Conservation (phyloP, 202 grass and related monocot genomes). For the Eragrostis tef region DNA sequence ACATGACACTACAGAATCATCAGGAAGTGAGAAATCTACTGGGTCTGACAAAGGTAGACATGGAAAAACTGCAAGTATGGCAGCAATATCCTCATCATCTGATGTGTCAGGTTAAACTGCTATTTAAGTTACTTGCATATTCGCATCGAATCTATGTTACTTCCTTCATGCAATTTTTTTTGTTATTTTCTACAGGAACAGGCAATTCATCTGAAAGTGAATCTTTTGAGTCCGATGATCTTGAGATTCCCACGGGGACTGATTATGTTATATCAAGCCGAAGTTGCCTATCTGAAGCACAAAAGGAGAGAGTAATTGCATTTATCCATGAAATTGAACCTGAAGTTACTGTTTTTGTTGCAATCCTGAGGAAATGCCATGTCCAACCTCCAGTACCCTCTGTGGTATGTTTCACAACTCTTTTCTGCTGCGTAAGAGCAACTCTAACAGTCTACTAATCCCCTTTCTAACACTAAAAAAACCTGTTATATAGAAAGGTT, state of each 20-base stretch:
- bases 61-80: not conserved
- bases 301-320: slow-evolving; percentile 30
- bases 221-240: slow-evolving; percentile 21
- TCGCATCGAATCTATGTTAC: not conserved
- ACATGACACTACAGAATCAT: slow-evolving; percentile 7
- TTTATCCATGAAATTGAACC: slow-evolving; percentile 32
- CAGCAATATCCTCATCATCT: not conserved
- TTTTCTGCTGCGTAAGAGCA: not conserved
- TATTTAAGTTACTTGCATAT: slow-evolving; percentile 23
- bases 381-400: not conserved
- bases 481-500: too few relatives aligned
- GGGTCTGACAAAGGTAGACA: not conserved
- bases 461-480: too few relatives aligned
- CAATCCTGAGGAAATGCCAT: slow-evolving; percentile 32
- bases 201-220: not conserved
- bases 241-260: not conserved
- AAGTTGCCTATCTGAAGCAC: slow-evolving; percentile 31
- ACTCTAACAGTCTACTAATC: too few relatives aligned
- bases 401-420: slow-evolving; percentile 43
- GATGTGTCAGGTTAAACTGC: slow-evolving; percentile 17
- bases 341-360: slow-evolving; percentile 36
- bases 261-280: slow-evolving; percentile 29
- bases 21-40: not conserved
- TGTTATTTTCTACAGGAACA: slow-evolving; percentile 14
- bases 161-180: not conserved